Base-by-base conservation (phyloP, 768 basidiomycete species). In the Russula earlei region DNA sequence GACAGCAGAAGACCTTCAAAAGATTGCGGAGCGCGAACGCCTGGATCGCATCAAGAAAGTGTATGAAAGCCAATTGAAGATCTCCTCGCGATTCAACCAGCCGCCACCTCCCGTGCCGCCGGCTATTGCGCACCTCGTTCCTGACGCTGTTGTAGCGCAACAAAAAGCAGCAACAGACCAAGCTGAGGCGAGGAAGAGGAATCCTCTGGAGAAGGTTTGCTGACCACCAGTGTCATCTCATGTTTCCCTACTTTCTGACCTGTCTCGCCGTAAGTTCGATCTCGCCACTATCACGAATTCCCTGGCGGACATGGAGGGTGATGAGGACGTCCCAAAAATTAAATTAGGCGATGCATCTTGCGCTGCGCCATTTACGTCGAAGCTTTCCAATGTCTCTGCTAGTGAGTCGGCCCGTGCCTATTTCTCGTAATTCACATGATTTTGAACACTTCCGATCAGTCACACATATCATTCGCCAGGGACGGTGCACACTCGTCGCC, bases 291-390 rank as follows among this genome's bases (percentile, higher is more conserved):
- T 94, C 62, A 91, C 88, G 17, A 84, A 87, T 63, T 84, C 87
- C 63, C 72, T 99, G 70, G 81, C 94, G 0, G 87, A 94, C 38
- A 84, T 98, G 83, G 96, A 97, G 45, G 91, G 87, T 11, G 95
- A 96, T 15, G 84, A 90, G 17, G 94, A 98, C 31, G 84, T 93
- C 0, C 96, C 96, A 12, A 91, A 96, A 74, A 99, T 99, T 70
- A 99, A 98, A 71, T 84, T 98, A 27, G 96, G 96, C n/a, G 96
- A 98, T 66, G 96, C 96, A 0, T 97, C 93, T 2, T 97, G 94
- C 66, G 96, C 96, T 6, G 96, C 96, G 2, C 96, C 96, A 0
- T 99, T 99, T 74, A 98, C 96, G 0, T 97, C 94, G 10, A 99
- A 99, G 69, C 72, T 99, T 52, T 87, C 88, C n/a, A 95, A 99